Base-by-base conservation (phyloP, 352 stramenopile genomes). In the Aphanomyces stellatus region DNA sequence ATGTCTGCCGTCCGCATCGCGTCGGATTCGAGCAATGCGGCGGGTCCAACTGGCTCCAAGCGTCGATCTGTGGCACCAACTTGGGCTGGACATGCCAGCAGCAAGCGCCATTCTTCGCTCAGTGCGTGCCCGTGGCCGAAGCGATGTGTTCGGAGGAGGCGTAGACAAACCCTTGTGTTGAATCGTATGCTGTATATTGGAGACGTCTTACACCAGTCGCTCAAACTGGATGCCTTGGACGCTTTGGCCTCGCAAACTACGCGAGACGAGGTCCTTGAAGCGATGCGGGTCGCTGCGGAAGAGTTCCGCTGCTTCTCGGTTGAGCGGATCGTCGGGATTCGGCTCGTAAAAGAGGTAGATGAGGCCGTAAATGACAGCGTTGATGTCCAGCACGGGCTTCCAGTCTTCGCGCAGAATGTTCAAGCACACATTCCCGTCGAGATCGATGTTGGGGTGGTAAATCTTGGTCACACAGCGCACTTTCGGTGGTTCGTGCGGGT, bases 281-380 rank as follows among this genome's bases (percentile, higher is more conserved):
- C 97, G 84, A 62, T 80, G 81, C 15, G 81, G 81, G 80, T 99
- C 91, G 74, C 90, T 98, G 53, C 96, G 84, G 74, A 98, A 98
- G 33, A 99, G 76, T 73, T 99, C 95, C 30, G 97, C 96, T 31
- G 96, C 97, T 79, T 99, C 95, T 81, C 85, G 78, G 85, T 99
- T 99, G 51, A 99, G 84, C 27, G 97, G 97, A 74, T 99, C 97
- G 75, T 99, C 96, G 28, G 96, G 95, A 81, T 99, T 99, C 37
- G 97, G 97, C 74, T 99, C 97, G 78, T 99, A 99, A 80, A 99
- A 99, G 46, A 99, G 80, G 76, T 99, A 99, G 81, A 99, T 99
- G 48, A 99, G 78, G 51, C 97, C 95, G 79, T 99, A 99, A 76
- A 99, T 99, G 72, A 99, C 96, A 24, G 95, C 94, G 79, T 99